Evolutionary conservation across 2,329 filamentous ascomycete species (phyloP), one percentile per base, ranked within the genome.

Genomic region (Colletotrichum caudatum): DNA sequence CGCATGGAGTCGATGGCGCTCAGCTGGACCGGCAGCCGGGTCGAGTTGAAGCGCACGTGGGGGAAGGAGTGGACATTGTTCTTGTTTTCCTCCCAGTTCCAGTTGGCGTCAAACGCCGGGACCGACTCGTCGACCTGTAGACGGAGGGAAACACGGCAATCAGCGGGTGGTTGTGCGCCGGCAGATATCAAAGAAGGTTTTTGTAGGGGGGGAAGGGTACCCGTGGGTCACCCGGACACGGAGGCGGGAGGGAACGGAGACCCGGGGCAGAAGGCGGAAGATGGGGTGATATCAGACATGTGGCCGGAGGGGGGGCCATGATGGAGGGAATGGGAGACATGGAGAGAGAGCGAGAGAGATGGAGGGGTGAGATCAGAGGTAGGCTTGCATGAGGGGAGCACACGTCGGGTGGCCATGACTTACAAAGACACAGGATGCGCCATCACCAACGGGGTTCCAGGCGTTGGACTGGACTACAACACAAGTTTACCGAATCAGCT

Each of bases 41-140:
- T 72, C 56, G 76, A 74, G 37, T 75, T 74, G 60, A 80, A 75
- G 56, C 78, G 78, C 50, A 80, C 78, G 74, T 80, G 78, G 65
- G 79, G 78, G 71, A 77, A 80, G 5, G 79, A 80, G 63, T 80
- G 78, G 33, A 80, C 79, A 7, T 74, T 73, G 23, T 72, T 71
- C 8, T 74, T 73, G 48, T 76, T 69, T 59, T 72, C 74, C 9
- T 75, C 74, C 79, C 79, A 80, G 59, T 67, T 72, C 79, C 79
- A 80, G n/a, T 76, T 78, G 37, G 77, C 77, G 64, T 79, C 78
- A 39, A 80, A 79, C 5, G 77, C 73, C 35, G 77, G 76, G 41
- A 75, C 74, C 68, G 74, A 72, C 64, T 78, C 71, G 64, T 76
- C 75, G 37, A 79, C 66, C 77, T 76, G 62, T 29, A 71, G 2